Evolutionary conservation across 2,329 filamentous ascomycete genomes (phyloP).

Genomic region (Sphaerulina vaccinii): DNA sequence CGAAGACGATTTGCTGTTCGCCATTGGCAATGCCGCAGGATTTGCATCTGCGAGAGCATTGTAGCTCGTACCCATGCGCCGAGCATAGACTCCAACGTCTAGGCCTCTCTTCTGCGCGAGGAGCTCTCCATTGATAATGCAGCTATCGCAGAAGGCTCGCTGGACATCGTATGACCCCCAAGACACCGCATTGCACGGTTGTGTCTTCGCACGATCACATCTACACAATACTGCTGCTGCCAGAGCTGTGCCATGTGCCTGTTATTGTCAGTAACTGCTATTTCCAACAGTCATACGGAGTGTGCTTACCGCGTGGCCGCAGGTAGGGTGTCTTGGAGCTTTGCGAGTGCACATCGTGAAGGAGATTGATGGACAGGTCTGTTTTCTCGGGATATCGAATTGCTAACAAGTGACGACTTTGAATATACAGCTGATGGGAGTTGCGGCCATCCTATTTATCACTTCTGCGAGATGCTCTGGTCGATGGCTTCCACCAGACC

Average conservation of each 20-base stretch:
- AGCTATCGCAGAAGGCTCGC: slow-evolving; percentile 29
- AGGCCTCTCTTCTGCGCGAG: slow-evolving; percentile 27
- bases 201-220: slow-evolving; percentile 17
- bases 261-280: background rate
- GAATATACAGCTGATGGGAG: background rate
- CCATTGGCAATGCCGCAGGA: slow-evolving; percentile 8
- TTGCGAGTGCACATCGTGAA: background rate
- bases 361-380: background rate
- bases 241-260: slow-evolving; percentile 29
- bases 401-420: background rate
- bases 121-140: slow-evolving; percentile 30
- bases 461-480: background rate
- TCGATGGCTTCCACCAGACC: background rate
- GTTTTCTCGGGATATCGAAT: background rate
- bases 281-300: too few species aligned
- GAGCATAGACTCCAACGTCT: slow-evolving; percentile 26
- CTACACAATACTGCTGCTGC: slow-evolving; percentile 15
- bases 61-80: slow-evolving; percentile 25
- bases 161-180: slow-evolving; percentile 26
- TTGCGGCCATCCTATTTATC: background rate
- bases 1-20: background rate
- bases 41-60: slow-evolving; percentile 24
- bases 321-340: background rate
- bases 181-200: slow-evolving; percentile 12
- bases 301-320: background rate